Conservation (phyloP, 352 stramenopile species). For the Phytophthora colocasiae region DNA sequence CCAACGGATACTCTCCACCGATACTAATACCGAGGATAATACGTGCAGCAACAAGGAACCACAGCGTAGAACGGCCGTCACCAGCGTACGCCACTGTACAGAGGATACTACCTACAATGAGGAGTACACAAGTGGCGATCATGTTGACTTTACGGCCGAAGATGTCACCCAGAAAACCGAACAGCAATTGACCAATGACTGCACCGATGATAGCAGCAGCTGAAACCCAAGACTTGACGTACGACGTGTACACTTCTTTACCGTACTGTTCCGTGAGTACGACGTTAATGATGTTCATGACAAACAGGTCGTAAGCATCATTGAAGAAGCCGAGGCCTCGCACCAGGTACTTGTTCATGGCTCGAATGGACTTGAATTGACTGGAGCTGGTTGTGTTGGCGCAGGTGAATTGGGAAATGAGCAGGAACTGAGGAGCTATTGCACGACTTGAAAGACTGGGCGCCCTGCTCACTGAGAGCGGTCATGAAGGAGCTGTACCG, state of each 20-base stretch:
- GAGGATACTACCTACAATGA: slow-evolving; percentile 24
- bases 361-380: too few species aligned
- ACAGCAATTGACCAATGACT: slow-evolving; percentile 17
- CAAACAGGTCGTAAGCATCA: slow-evolving; percentile 79
- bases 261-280: slow-evolving; percentile 73
- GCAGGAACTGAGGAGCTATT: too few species aligned
- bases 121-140: slow-evolving; percentile 22
- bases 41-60: slow-evolving; percentile 22
- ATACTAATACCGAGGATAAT: slow-evolving; percentile 27
- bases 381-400: too few species aligned
- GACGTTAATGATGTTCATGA: slow-evolving; percentile 83
- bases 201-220: slow-evolving; percentile 41
- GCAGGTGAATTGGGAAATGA: too few species aligned
- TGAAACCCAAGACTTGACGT: slow-evolving; percentile 67
- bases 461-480: too few species aligned
- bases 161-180: slow-evolving; percentile 26
- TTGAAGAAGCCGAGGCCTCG: slow-evolving; percentile 80
- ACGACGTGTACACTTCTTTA: slow-evolving; percentile 65
- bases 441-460: too few species aligned
- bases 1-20: slow-evolving; percentile 44
- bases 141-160: slow-evolving; percentile 35
- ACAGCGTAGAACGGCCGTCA: slow-evolving; percentile 9
- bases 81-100: slow-evolving; percentile 15
- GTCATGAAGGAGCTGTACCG: too few species aligned
- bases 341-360: slow-evolving; percentile 66